phyloP scores from a whole-genome alignment of 2,329 filamentous ascomycete species.

The Sporothrix pseudoabietina region DNA sequence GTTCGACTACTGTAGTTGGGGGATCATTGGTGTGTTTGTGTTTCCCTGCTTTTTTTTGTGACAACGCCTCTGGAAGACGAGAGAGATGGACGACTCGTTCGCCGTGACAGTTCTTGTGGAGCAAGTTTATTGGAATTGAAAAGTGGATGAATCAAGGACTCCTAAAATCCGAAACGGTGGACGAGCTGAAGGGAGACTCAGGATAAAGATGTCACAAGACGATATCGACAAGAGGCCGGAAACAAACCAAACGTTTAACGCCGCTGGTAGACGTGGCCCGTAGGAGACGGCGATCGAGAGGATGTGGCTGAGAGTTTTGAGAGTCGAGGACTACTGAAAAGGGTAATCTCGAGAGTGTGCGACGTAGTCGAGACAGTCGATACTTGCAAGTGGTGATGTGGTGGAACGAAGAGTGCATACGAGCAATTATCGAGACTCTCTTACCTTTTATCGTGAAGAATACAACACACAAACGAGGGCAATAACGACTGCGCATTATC shows the following conservation, averaged over 20 bases:
- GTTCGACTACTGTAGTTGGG: background rate
- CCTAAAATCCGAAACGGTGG: slow-evolving; percentile 2
- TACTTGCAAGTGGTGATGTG: background rate
- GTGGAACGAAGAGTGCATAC: background rate
- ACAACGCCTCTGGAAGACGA: background rate
- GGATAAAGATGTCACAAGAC: background rate
- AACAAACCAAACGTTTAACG: background rate
- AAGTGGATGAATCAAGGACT: background rate
- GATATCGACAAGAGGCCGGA: background rate
- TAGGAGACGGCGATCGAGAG: background rate
- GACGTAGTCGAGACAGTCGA: background rate
- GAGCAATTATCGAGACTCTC: background rate
- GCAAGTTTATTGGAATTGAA: background rate
- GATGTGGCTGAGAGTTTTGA: background rate
- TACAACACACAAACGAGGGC: background rate
- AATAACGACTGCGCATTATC: background rate
- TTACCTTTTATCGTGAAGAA: background rate
- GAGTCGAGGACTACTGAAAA: background rate
- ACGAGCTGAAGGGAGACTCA: background rate
- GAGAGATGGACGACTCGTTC: background rate
- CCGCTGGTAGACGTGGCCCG: background rate
- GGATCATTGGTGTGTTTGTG: slow-evolving; percentile 7
- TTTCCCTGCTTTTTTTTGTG: background rate
- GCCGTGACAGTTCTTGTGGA: background rate
- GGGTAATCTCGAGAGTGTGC: background rate